phyloP scores from a whole-genome alignment of 495 filamentous ascomycete species.

The Bathelium albidoporum region DNA sequence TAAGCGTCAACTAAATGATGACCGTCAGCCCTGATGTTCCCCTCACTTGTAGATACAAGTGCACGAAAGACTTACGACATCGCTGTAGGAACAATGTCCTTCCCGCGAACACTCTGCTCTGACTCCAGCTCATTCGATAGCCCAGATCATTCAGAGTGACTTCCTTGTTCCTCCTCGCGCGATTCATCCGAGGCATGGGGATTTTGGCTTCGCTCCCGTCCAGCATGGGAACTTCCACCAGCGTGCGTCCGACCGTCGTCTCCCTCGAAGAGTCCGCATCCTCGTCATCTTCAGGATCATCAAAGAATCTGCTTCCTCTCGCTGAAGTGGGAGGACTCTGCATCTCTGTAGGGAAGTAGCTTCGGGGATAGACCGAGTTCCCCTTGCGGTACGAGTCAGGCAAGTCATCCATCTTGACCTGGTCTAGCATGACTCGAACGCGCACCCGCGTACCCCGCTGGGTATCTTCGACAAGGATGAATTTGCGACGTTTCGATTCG shows the following conservation, averaged over 20 bases:
- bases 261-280: conserved; percentile 25
- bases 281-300: conserved; percentile 43
- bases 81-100: conserved; percentile 83
- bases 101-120: conserved; percentile 76
- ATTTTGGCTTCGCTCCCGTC: conserved; percentile 62
- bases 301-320: conserved; percentile 56
- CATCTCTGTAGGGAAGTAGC: conserved; percentile 83
- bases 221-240: conserved; percentile 61
- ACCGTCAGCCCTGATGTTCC: not conserved
- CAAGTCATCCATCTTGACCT: conserved; percentile 84
- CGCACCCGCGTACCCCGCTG: conserved; percentile 68
- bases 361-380: conserved; percentile 81
- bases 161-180: conserved; percentile 61
- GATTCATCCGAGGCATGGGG: conserved; percentile 60
- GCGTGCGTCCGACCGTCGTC: conserved; percentile 28
- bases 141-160: conserved; percentile 82
- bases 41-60: not conserved
- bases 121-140: conserved; percentile 90
- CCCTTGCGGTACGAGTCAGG: conserved; percentile 84
- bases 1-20: conserved; percentile 74
- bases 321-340: conserved; percentile 58
- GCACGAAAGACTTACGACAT: conserved; percentile 57
- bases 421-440: conserved; percentile 78
- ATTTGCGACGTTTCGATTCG: conserved; percentile 82
- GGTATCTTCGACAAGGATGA: conserved; percentile 86